Conservation (phyloP, 2,329 filamentous ascomycete species). For the Fusarium sulawesiense region DNA sequence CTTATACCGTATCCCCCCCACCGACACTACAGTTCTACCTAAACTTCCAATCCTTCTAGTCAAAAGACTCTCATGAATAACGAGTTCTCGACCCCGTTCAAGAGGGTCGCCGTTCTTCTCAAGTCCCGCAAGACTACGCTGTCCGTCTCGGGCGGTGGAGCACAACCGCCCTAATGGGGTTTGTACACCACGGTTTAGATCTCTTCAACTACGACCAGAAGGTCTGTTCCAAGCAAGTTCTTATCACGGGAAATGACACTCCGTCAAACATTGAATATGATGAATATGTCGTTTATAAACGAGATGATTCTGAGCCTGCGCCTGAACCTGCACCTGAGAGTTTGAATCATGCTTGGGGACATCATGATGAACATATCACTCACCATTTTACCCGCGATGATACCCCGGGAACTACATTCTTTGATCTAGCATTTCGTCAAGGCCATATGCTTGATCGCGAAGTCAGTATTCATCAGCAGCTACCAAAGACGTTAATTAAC, state of each 20-base stretch:
- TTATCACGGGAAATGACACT: slow-evolving; percentile 47
- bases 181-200: slow-evolving; percentile 49
- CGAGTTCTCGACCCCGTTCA: slow-evolving; percentile 36
- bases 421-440: slow-evolving; percentile 50
- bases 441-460: slow-evolving; percentile 47
- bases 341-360: slow-evolving; percentile 7
- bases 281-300: slow-evolving; percentile 53
- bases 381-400: slow-evolving; percentile 52
- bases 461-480: slow-evolving; percentile 28
- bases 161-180: slow-evolving; percentile 43
- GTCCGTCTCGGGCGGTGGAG: slow-evolving; percentile 41
- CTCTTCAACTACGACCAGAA: slow-evolving; percentile 54
- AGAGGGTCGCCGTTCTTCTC: slow-evolving; percentile 42
- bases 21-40: background rate
- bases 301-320: slow-evolving; percentile 26
- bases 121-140: slow-evolving; percentile 41
- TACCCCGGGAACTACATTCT: slow-evolving; percentile 46
- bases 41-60: background rate
- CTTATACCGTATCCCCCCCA: background rate
- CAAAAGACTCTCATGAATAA: slow-evolving; percentile 39
- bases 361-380: slow-evolving; percentile 45
- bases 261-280: slow-evolving; percentile 53
- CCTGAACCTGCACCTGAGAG: slow-evolving; percentile 8
- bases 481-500: background rate
- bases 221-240: slow-evolving; percentile 49